Base-by-base conservation (phyloP, 2,329 filamentous ascomycete genomes). In the Penicillium sp. region DNA sequence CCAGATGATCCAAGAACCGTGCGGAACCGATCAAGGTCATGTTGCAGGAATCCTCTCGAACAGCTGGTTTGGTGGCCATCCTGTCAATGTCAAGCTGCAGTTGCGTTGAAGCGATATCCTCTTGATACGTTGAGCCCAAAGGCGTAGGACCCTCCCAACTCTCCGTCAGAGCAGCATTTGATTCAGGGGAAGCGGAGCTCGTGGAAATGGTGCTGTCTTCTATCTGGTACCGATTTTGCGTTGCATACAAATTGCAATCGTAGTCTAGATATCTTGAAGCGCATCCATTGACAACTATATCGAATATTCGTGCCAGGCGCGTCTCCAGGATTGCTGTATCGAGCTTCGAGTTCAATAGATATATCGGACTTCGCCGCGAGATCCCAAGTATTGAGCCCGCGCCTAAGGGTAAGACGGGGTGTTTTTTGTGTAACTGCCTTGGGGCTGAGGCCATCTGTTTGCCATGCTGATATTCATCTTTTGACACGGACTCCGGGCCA, bases 1-100 rank as follows among this genome's bases (percentile, higher is more conserved):
- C 57, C 26, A 68, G 64, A 55, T 68, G 65, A 43, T 68, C 66
- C 13, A 68, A 52, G 13, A 68, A 68, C 7, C 60, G 60, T 19
- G 61, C 51, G 24, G 61, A 60, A 5, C 66, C 66, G 2, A 63
- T 21, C 11, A 65, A 22, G 10, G 62, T 64, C n/a, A 65, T 60
- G 6, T 48, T 57, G 31, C 2, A 19, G 5, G 14, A 16, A 4
- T 22, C 33, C 16, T 43, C 31, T 33, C 14, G 35, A 19, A 19
- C 39, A 9, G 9, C 27, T 5, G 19, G 3, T 3, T 21, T 24
- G 44, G 5, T 19, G 3, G n/a, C 3, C 29, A 5, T 37, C 19
- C 9, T 27, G 2, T 22, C 19, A 13, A 8, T 3, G 22, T 21
- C 11, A 13, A 37, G 29, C 5, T 48, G 9, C 16, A 43, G 35